Percentiles rank a stretch among this genome's conserved stretches.
Conservation (phyloP, 208 protist species). For the Leishmania gerbilli region DNA sequence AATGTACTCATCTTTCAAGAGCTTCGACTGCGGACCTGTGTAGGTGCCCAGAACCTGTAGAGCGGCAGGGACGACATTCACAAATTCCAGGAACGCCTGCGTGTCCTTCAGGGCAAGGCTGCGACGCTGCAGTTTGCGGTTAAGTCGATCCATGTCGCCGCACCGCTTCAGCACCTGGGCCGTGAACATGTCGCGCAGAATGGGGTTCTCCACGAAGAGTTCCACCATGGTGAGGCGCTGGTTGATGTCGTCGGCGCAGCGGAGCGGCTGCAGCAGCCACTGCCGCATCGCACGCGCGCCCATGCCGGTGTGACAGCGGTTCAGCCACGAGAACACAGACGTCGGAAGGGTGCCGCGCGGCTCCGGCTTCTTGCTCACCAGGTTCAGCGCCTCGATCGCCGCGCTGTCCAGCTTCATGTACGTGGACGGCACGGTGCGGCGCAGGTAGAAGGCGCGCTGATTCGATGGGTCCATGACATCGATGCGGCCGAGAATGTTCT, state of each 20-base stretch:
- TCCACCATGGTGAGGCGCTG: constrained; percentile 94
- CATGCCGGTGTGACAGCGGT: constrained; percentile 96
- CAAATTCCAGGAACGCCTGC: constrained; percentile 85
- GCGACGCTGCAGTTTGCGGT: constrained; percentile 90
- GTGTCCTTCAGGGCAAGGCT: constrained; percentile 87
- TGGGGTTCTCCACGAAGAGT: constrained; percentile 88
- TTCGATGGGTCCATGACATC: constrained; percentile 75
- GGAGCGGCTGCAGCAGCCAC: constrained; percentile 98
- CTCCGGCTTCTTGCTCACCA: constrained; percentile 88
- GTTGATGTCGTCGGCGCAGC: constrained; percentile 91
- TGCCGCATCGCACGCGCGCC: constrained; percentile 95
- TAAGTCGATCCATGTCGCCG: constrained; percentile 93
- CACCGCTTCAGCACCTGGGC: constrained; percentile 88
- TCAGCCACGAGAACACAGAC: constrained; percentile 94
- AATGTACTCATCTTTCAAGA: constrained; percentile 86
- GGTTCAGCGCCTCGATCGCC: constrained; percentile 91
- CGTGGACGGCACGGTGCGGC: constrained; percentile 73
- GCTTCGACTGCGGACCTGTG: constrained; percentile 62
- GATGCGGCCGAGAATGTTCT: constrained; percentile 61
- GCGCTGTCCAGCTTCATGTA: constrained; percentile 95
- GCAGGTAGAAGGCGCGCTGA: constrained; percentile 79
- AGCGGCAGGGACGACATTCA: constrained; percentile 63
- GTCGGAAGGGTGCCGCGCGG: constrained; percentile 68
- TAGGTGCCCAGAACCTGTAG: constrained; percentile 73
- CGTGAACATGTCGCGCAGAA: constrained; percentile 82